phyloP scores from a whole-genome alignment of 169 alveolate genomes.

The Eimeria sp. region DNA sequence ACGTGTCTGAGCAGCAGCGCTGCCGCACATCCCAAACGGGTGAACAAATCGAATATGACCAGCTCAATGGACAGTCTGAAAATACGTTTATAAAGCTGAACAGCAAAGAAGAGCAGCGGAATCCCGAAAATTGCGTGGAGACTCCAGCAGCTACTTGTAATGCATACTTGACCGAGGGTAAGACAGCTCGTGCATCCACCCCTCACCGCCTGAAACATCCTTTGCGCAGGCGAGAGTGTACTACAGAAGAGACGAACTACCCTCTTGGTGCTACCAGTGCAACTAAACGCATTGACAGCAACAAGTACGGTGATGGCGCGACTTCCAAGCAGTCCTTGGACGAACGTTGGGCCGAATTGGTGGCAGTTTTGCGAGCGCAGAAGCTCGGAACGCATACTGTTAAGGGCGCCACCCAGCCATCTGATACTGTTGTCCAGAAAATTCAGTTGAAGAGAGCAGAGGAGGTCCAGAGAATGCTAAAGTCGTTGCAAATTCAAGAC shows the following conservation, averaged over 20 bases:
- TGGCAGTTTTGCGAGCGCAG: conserved; percentile 22
- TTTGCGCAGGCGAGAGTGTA: not conserved
- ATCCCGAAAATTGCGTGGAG: not conserved
- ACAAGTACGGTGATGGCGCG: conserved; percentile 5
- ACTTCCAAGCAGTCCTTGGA: conserved; percentile 38
- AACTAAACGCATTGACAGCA: conserved; percentile 15
- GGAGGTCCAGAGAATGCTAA: not conserved
- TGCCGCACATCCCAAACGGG: not conserved
- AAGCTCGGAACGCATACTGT: conserved; percentile 45
- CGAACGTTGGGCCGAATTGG: conserved; percentile 60
- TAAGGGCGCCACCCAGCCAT: conserved; percentile 20
- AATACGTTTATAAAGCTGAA: too few relatives aligned
- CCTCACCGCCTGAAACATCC: not conserved
- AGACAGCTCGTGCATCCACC: not conserved
- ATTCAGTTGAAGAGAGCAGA: conserved; percentile 22
- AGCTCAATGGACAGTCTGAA: not conserved
- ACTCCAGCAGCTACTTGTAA: not conserved
- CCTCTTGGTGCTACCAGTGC: not conserved
- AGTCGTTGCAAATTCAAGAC: conserved; percentile 32
- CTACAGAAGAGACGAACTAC: not conserved
- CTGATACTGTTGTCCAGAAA: conserved; percentile 18
- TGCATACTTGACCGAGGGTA: not conserved
- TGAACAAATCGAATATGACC: not conserved
- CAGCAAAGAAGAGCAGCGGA: not conserved
- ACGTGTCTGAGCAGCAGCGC: not conserved